Conservation (phyloP, 1,284 basidiomycete species). For the Leccinum pachyderme region DNA sequence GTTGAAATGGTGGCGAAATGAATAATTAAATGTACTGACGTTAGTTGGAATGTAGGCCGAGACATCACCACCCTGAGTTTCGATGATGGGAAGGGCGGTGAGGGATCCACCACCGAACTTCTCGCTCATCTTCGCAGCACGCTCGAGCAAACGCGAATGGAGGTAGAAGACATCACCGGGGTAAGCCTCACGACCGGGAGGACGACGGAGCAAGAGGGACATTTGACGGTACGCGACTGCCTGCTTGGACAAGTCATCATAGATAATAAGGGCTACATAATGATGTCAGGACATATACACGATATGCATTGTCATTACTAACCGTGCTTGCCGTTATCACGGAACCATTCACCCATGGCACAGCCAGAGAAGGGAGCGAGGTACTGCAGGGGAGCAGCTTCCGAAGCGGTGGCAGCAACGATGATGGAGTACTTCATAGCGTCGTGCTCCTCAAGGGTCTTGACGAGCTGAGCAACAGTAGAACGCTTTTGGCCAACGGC, state of each 20-base stretch:
- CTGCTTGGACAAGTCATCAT: conserved; percentile 99
- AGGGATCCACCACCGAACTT: conserved; percentile 97
- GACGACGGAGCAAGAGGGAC: conserved; percentile 99
- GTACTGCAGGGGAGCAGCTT: conserved; percentile 98
- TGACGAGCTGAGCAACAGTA: conserved; percentile 98
- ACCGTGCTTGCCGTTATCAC: conserved; percentile 97
- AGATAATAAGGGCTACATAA: conserved; percentile 87
- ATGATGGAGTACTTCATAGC: conserved; percentile 99
- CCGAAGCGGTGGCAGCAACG: conserved; percentile 97
- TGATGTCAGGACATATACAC: conserved; percentile 12
- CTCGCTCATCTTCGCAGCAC: conserved; percentile 99
- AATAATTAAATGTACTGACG: conserved; percentile 42
- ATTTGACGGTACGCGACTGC: conserved; percentile 99
- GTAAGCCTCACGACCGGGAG: conserved; percentile 99
- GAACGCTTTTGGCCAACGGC: conserved; percentile 99
- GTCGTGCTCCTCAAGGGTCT: conserved; percentile 99
- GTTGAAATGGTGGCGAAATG: neutral
- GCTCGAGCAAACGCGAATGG: conserved; percentile 99
- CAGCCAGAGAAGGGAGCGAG: conserved; percentile 99
- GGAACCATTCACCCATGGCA: conserved; percentile 99
- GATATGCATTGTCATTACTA: conserved; percentile 24
- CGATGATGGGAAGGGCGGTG: conserved; percentile 98
- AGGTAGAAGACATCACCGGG: conserved; percentile 99
- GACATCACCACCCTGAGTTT: conserved; percentile 99
- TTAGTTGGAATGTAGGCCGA: conserved; percentile 94